Conservation (phyloP, 1,284 basidiomycete genomes). For the Retiboletus flavoniger region DNA sequence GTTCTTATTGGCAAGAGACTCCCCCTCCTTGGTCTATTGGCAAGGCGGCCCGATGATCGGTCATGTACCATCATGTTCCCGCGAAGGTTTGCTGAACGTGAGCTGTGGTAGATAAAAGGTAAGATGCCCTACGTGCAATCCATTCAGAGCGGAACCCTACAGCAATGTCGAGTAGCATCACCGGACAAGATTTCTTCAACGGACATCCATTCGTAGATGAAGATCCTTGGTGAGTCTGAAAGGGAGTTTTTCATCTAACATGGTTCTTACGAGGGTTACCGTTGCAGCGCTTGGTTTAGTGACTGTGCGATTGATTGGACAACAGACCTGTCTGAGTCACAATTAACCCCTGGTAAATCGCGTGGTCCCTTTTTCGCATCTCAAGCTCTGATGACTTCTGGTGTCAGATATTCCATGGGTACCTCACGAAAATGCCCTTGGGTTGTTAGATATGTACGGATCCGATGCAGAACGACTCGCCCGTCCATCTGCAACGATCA, state of each 20-base stretch:
- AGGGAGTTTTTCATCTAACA: not conserved
- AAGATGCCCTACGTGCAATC: not conserved
- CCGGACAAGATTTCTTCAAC: not conserved
- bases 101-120: conserved; percentile 17
- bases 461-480: not conserved
- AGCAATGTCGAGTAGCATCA: conserved; percentile 6
- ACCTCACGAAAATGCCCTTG: conserved; percentile 4
- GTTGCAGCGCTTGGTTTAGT: not conserved
- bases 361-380: not conserved
- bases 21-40: conserved; percentile 7
- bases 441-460: not conserved
- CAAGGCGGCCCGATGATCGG: conserved; percentile 7
- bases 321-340: not conserved
- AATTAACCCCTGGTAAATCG: conserved; percentile 5
- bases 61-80: not conserved
- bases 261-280: conserved; percentile 1
- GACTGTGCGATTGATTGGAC: not conserved
- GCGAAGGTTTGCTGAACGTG: not conserved
- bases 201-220: not conserved
- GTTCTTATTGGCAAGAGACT: not conserved
- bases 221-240: conserved; percentile 10
- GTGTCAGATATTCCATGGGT: conserved; percentile 1
- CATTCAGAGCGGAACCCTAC: not conserved
- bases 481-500: not conserved
- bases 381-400: not conserved